phyloP scores from a whole-genome alignment of 495 filamentous ascomycete genomes.

The Daldinia childiae region DNA sequence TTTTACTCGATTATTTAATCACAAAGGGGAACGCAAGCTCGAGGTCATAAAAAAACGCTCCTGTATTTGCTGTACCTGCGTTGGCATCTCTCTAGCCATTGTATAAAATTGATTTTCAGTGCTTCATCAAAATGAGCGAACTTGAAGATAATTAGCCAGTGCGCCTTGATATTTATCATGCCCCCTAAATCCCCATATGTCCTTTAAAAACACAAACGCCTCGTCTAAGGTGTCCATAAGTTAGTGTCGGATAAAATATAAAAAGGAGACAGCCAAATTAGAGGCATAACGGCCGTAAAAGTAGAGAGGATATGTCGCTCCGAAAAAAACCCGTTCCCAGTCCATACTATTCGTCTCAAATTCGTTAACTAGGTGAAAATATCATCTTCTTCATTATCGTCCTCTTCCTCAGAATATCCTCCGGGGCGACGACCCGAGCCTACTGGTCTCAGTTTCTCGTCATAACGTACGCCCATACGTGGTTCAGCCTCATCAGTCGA shows the following conservation, averaged over 20 bases:
- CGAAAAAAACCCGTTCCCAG: not conserved
- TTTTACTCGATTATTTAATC: constrained; percentile 1
- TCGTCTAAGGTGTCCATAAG: constrained; percentile 8
- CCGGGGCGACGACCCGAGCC: not conserved
- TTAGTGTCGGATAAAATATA: not conserved
- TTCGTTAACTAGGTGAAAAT: not conserved
- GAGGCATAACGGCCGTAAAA: not conserved
- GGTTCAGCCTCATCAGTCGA: constrained; percentile 73
- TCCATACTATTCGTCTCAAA: not conserved
- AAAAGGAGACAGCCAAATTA: not conserved
- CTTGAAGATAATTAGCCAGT: constrained; percentile 11
- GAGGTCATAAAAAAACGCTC: constrained; percentile 11
- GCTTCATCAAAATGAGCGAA: constrained; percentile 16
- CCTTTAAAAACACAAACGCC: constrained; percentile 2
- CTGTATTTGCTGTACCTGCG: constrained; percentile 14
- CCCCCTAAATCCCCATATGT: not conserved
- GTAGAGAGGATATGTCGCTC: not conserved
- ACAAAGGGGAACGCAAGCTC: constrained; percentile 1
- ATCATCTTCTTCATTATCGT: constrained; percentile 10
- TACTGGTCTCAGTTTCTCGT: constrained; percentile 56
- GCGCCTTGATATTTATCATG: constrained; percentile 17
- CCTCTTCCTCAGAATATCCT: constrained; percentile 15
- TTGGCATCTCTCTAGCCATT: constrained; percentile 33
- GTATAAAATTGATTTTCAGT: constrained; percentile 41
- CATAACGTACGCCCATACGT: constrained; percentile 63